Base-by-base conservation (phyloP, 257 asterid genomes). In the Nicotiana noctiflora region DNA sequence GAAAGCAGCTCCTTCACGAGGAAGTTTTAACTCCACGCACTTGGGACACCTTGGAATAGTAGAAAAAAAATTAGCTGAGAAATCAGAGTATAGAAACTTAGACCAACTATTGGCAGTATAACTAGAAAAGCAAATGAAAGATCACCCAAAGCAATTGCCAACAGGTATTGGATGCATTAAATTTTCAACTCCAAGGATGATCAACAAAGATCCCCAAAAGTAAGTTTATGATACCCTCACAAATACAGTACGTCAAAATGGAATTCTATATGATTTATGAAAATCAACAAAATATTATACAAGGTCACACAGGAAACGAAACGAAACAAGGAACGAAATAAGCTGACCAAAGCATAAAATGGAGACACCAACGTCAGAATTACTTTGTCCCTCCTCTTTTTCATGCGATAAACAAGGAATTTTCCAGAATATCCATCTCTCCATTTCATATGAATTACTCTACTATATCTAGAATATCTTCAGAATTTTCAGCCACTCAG, bases 1-100 rank as follows among this genome's bases (percentile, higher is more conserved):
- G 97, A 96, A 96, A 79, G 99, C 91, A 84, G 99, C 97, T 61
- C 86, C 93, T 84, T 92, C 97, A 21, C 98, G 98, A 15, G 99
- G 94, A 86, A 96, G 99, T 94, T 92, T 96, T 75, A 94, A 79
- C 77, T 94, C 92, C 2, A 90, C 95, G 55, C 99, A 96, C 86
- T 96, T 96, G 4, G 99, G 99, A 83, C 99, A 94, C 92, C 99
- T 96, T 84, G 25, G 79, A 77, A 19, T 25, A 34, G 37, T 49
- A 60, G 82, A 2, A 1, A 79, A 63, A 64, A 80, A 70, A 32
- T 62, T 61, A 75, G 53, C 81, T 59, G 17, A 81, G 46, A 67
- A 23, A 80, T 40, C 57, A 29, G 80, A 25, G 34, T 5, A 79
- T 2, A 19, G 19, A n/a, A 27, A 46, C 60, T 57, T 74, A 40